A percentile compares a stretch with the other conserved stretches of the same genome.
Conservation (phyloP, 2,329 filamentous ascomycete genomes). For the Aciculosporium take region DNA sequence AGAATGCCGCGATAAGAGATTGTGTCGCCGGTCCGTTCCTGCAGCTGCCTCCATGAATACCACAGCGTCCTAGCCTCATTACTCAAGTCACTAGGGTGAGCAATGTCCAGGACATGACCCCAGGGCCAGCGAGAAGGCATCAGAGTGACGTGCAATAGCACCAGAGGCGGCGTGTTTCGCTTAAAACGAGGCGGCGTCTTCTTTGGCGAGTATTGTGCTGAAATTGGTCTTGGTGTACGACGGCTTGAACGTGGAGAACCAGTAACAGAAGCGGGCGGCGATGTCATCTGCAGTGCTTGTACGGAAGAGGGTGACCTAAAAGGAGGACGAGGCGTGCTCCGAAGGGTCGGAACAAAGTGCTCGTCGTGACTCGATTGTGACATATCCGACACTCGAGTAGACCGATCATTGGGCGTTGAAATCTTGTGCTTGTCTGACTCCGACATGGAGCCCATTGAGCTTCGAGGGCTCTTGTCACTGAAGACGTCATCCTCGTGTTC, state of each 20-base stretch:
- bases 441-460: slow-evolving; percentile 38
- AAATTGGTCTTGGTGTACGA: slow-evolving; percentile 27
- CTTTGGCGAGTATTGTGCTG: slow-evolving; percentile 41
- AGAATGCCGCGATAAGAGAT: slow-evolving; percentile 61
- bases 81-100: slow-evolving; percentile 25
- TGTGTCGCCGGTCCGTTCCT: slow-evolving; percentile 57
- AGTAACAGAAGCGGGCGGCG: slow-evolving; percentile 43
- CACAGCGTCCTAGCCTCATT: slow-evolving; percentile 36
- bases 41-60: slow-evolving; percentile 51
- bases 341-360: slow-evolving; percentile 38
- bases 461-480: slow-evolving; percentile 42
- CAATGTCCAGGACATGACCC: slow-evolving; percentile 38
- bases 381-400: slow-evolving; percentile 34
- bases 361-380: slow-evolving; percentile 32
- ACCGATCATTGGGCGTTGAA: slow-evolving; percentile 15
- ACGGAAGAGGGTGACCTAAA: slow-evolving; percentile 59
- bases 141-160: slow-evolving; percentile 64
- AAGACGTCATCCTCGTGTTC: slow-evolving; percentile 43
- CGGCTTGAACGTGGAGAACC: slow-evolving; percentile 43
- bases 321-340: slow-evolving; percentile 44
- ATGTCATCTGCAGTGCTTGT: slow-evolving; percentile 58
- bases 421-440: slow-evolving; percentile 21
- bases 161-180: slow-evolving; percentile 47
- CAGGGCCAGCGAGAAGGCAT: slow-evolving; percentile 56
- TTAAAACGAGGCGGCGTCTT: slow-evolving; percentile 46